Evolutionary conservation across 208 protist species (phyloP).

Genomic region (Leishmania braziliensis): DNA sequence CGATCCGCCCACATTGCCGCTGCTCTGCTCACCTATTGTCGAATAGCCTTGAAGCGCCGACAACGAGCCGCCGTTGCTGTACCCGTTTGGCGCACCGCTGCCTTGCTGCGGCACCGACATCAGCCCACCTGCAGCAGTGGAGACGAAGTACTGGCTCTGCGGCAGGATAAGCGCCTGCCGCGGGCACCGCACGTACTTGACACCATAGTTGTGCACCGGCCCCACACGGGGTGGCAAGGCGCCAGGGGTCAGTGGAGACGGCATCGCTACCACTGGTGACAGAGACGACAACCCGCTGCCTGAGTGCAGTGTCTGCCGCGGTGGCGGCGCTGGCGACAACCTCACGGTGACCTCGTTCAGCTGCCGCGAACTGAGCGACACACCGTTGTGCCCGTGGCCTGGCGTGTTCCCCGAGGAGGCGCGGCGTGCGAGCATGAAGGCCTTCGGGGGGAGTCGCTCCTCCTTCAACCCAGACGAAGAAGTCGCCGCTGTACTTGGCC

Average conservation of each 20-base stretch:
- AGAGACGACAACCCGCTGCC: slow-evolving; percentile 2
- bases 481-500: neutral
- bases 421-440: slow-evolving; percentile 18
- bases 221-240: slow-evolving; percentile 2
- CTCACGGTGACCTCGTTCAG: slow-evolving; percentile 3
- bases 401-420: slow-evolving; percentile 2
- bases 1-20: neutral
- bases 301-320: slow-evolving; percentile 10
- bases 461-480: slow-evolving; percentile 23
- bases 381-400: neutral
- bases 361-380: neutral
- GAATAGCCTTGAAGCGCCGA: neutral
- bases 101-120: slow-evolving; percentile 34
- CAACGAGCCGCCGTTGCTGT: neutral
- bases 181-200: slow-evolving; percentile 33
- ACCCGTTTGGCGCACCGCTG: neutral
- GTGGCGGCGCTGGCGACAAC: slow-evolving; percentile 1
- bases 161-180: slow-evolving; percentile 29
- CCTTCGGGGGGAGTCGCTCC: slow-evolving; percentile 53
- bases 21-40: neutral
- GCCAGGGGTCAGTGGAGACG: neutral
- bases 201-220: slow-evolving; percentile 11
- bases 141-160: slow-evolving; percentile 39
- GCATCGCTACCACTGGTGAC: neutral
- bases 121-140: slow-evolving; percentile 24